A percentile compares a stretch with the other conserved stretches of the same genome.
These are phyloP conservation scores for Ceratocystis huliohia DNA, from an alignment of 2,329 filamentous ascomycete species.

Conservation along the genomic window DNA sequence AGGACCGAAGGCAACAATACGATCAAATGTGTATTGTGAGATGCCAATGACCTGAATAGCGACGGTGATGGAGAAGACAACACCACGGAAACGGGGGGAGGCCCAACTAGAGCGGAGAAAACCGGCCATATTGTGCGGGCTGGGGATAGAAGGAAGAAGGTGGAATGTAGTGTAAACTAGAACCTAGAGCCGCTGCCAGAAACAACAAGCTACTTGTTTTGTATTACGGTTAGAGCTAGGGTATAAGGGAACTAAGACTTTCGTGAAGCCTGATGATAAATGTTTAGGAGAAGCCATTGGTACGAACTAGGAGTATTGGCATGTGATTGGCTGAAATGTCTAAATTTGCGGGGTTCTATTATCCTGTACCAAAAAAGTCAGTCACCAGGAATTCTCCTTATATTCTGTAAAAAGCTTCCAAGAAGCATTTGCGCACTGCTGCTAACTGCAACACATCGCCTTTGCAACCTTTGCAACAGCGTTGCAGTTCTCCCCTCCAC, in stretches of 20 bases:
- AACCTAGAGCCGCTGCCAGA: neutral
- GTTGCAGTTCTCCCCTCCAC: too few species aligned
- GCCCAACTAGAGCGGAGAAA: constrained; percentile 19
- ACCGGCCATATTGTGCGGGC: constrained; percentile 13
- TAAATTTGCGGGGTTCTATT: neutral
- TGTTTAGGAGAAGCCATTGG: too few species aligned
- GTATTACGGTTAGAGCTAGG: too few species aligned
- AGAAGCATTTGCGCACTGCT: neutral
- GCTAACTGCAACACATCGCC: too few species aligned
- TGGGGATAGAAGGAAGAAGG: neutral
- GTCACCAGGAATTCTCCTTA: neutral
- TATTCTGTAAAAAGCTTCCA: neutral
- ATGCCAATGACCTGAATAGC: constrained; percentile 35
- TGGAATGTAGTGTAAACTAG: neutral
- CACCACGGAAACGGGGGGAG: constrained; percentile 18
- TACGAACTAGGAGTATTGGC: too few species aligned
- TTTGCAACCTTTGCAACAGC: too few species aligned
- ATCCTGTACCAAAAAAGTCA: neutral
- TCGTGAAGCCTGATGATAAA: too few species aligned
- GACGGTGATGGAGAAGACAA: constrained; percentile 35
- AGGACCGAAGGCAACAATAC: constrained; percentile 47
- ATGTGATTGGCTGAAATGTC: neutral
- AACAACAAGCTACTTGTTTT: too few species aligned
- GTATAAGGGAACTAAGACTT: too few species aligned
- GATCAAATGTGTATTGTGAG: constrained; percentile 42